Evolutionary conservation across 306 rosid species (phyloP).

Genomic region (Citrullus amarus): DNA sequence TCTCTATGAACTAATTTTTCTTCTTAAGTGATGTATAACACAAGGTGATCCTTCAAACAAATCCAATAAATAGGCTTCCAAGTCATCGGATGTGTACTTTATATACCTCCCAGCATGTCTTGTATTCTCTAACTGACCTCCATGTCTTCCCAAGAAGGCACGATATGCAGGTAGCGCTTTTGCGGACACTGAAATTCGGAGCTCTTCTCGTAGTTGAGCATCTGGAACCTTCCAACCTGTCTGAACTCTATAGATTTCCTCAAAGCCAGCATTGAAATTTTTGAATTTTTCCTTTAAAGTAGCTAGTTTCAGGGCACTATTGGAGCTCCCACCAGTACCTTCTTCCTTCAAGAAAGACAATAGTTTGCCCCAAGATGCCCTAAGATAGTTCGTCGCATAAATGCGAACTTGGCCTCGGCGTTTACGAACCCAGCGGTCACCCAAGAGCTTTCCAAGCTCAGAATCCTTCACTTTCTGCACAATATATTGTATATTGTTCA

Average conservation of each 20-base stretch:
- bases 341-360: constrained; percentile 77
- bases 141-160: constrained; percentile 73
- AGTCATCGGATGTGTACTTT: constrained; percentile 75
- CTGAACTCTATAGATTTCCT: constrained; percentile 73
- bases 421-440: constrained; percentile 82
- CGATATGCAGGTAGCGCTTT: constrained; percentile 94
- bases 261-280: constrained; percentile 79
- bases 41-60: constrained; percentile 79
- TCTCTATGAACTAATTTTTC: constrained; percentile 52
- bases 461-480: constrained; percentile 85
- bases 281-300: constrained; percentile 78
- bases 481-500: constrained; percentile 76
- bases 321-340: constrained; percentile 73
- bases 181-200: constrained; percentile 72
- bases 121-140: constrained; percentile 70
- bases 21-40: constrained; percentile 66
- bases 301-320: constrained; percentile 67
- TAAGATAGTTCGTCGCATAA: constrained; percentile 70
- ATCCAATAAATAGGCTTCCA: constrained; percentile 64
- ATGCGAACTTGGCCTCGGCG: constrained; percentile 82
- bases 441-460: constrained; percentile 63
- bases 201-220: constrained; percentile 81
- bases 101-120: constrained; percentile 77
- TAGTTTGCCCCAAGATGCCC: constrained; percentile 83
- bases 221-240: constrained; percentile 94